Percentiles rank a stretch among this genome's conserved stretches.
These are phyloP conservation scores for Phytophthora hybrid DNA, from an alignment of 352 stramenopile genomes.

Conservation along the genomic window DNA sequence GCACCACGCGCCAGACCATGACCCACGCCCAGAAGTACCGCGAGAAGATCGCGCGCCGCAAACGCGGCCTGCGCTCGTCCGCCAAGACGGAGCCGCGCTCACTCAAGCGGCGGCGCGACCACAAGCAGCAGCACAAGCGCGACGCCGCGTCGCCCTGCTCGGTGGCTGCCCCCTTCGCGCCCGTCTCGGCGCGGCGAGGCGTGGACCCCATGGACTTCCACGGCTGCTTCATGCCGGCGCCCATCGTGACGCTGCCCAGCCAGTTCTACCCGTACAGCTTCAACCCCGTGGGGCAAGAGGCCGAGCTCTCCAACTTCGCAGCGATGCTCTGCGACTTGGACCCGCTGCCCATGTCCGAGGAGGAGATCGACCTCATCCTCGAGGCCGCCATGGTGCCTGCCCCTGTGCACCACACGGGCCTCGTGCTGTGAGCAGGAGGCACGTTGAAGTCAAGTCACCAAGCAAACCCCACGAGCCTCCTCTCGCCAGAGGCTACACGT, in stretches of 20 bases:
- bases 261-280: conserved; percentile 23
- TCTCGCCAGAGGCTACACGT: background rate
- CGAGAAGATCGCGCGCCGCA: conserved; percentile 62
- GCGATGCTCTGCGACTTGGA: conserved; percentile 42
- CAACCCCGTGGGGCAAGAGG: background rate
- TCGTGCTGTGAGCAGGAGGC: conserved; percentile 34
- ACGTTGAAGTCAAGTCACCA: background rate
- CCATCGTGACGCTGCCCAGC: conserved; percentile 10
- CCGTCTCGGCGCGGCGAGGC: conserved; percentile 4
- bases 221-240: conserved; percentile 28
- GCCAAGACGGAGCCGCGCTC: conserved; percentile 36
- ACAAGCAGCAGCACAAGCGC: conserved; percentile 13
- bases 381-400: conserved; percentile 39
- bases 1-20: conserved; percentile 69
- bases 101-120: conserved; percentile 38
- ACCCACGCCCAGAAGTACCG: conserved; percentile 71
- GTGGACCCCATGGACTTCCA: conserved; percentile 47
- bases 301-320: conserved; percentile 35
- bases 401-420: conserved; percentile 15
- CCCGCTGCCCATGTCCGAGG: conserved; percentile 48
- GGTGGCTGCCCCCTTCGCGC: conserved; percentile 12
- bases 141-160: conserved; percentile 38
- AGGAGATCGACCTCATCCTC: conserved; percentile 58
- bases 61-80: conserved; percentile 48
- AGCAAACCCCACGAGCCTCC: background rate